A percentile compares a stretch with the other conserved stretches of the same genome.
These are phyloP conservation scores for Hanseniaspora lindneri DNA, from an alignment of 805 yeast genomes.

Conservation along the genomic window DNA sequence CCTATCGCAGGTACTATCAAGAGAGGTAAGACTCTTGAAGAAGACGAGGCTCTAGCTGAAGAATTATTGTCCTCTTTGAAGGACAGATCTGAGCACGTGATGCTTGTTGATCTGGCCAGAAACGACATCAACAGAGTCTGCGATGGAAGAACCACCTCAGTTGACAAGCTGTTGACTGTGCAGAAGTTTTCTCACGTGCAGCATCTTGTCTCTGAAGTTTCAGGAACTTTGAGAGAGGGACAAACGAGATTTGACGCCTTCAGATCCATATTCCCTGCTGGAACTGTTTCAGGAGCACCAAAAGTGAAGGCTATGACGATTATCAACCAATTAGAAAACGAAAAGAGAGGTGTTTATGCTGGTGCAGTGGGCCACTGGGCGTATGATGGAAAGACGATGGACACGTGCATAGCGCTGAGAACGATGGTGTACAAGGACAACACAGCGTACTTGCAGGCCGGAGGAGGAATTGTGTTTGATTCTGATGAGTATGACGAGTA, in stretches of 20 bases:
- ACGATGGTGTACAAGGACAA: slow-evolving; percentile 94
- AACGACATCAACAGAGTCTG: slow-evolving; percentile 95
- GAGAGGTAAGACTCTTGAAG: slow-evolving; percentile 83
- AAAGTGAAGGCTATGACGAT: slow-evolving; percentile 94
- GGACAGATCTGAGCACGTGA: slow-evolving; percentile 95
- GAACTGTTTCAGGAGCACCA: slow-evolving; percentile 98
- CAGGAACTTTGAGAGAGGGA: slow-evolving; percentile 75
- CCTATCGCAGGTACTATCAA: slow-evolving; percentile 96
- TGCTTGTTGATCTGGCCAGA: slow-evolving; percentile 96
- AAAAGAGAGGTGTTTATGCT: slow-evolving; percentile 92
- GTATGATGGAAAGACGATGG: slow-evolving; percentile 88
- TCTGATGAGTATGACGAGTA: slow-evolving; percentile 93
- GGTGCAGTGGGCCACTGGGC: slow-evolving; percentile 99
- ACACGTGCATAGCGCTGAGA: slow-evolving; percentile 92
- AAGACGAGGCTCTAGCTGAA: slow-evolving; percentile 74
- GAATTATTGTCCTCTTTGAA: slow-evolving; percentile 64
- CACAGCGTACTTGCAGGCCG: slow-evolving; percentile 88
- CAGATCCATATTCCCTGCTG: slow-evolving; percentile 97
- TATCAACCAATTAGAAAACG: slow-evolving; percentile 77
- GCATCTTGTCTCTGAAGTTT: slow-evolving; percentile 90
- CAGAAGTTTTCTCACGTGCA: slow-evolving; percentile 94
- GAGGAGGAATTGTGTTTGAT: slow-evolving; percentile 96
- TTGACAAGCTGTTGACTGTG: slow-evolving; percentile 77
- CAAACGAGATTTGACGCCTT: slow-evolving; percentile 93
- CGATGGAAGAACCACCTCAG: slow-evolving; percentile 69